Percentiles rank a stretch among this genome's conserved stretches.
Conservation (phyloP, 2,329 filamentous ascomycete species). For the Periconia sp. region DNA sequence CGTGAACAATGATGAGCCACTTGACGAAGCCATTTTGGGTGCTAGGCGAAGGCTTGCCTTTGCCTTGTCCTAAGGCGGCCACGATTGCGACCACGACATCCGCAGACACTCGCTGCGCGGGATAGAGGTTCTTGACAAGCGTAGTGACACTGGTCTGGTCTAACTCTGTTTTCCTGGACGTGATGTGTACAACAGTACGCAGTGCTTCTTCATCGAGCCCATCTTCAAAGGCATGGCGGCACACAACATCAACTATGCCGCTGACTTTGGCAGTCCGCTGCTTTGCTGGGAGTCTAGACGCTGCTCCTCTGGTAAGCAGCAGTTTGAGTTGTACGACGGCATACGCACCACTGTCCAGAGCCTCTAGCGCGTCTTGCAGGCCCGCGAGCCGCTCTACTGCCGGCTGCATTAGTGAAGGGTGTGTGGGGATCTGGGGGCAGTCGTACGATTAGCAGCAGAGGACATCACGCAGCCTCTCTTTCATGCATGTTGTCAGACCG, state of each 20-base stretch:
- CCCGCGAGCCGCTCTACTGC: constrained; percentile 34
- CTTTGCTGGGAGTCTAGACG: constrained; percentile 62
- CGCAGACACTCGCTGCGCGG: constrained; percentile 67
- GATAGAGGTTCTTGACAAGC: constrained; percentile 78
- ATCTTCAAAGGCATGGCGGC: constrained; percentile 68
- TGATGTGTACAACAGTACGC: constrained; percentile 67
- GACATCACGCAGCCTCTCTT: constrained; percentile 35
- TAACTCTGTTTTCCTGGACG: constrained; percentile 70
- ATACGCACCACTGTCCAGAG: constrained; percentile 42
- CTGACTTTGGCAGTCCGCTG: constrained; percentile 69
- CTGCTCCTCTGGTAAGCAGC: constrained; percentile 35
- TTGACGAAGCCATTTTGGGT: constrained; percentile 74
- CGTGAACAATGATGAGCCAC: constrained; percentile 80
- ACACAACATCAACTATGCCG: constrained; percentile 67
- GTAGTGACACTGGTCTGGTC: constrained; percentile 76
- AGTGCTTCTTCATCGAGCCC: constrained; percentile 70
- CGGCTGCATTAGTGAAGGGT: constrained; percentile 29
- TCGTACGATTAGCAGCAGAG: constrained; percentile 34
- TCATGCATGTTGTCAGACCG: constrained; percentile 30
- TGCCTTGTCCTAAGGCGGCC: constrained; percentile 77
- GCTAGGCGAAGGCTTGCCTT: constrained; percentile 72
- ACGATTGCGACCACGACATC: constrained; percentile 70
- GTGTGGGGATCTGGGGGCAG: constrained; percentile 9
- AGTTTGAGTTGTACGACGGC: constrained; percentile 18
- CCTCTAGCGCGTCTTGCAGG: constrained; percentile 43